Base-by-base conservation (phyloP, 129 eudicot species). In the Deinandra increscens region DNA sequence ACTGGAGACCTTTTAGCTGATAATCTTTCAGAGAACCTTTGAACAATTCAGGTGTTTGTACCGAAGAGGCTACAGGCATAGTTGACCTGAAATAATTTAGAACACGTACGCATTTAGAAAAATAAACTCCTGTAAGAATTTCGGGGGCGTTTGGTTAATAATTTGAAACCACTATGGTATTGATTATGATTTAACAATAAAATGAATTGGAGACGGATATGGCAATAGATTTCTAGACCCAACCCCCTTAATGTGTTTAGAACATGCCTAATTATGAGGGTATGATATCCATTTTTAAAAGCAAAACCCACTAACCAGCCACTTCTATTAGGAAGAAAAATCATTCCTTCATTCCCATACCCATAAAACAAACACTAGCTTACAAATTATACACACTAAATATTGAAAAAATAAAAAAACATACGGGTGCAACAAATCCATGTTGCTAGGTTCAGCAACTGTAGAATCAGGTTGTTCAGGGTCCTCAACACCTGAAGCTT, bases 1-100 rank as follows among this genome's bases (percentile, higher is more conserved):
- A 93, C 77, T 93, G 99, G 41, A 93, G 99, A 55, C 99, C 99
- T 85, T 87, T 93, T 19, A 93, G 79, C 80, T 89, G 99, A 83
- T 93, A 93, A 26, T 85, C 99, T 74, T 93, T 93, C 36, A 93
- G 84, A 70, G 92, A 72, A 67, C 99, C 99, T 81, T 89, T 89
- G 64, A 93, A 93, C 66, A 93, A 29, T 76, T 87, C 84, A 4
- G 97, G 97, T 59, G 99, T 87, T 67, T 85, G 86, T 71, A 93
- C 99, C 1, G 97, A 84, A 72, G 99, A 93, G 11, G 84, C 91
- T 67, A 93, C 87, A 5, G 97, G 99, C 99, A 93, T 93, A 43
- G 97, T 89, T 75, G 99, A 93, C 46, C 99, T 93, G 79, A 60
- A 48, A 43, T 31, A 51, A 56, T 64, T 33, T 49, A 48, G 0